A percentile compares a stretch with the other conserved stretches of the same genome.
Evolutionary conservation across 768 basidiomycete species (phyloP).

Genomic region (Termitomyces sp.): DNA sequence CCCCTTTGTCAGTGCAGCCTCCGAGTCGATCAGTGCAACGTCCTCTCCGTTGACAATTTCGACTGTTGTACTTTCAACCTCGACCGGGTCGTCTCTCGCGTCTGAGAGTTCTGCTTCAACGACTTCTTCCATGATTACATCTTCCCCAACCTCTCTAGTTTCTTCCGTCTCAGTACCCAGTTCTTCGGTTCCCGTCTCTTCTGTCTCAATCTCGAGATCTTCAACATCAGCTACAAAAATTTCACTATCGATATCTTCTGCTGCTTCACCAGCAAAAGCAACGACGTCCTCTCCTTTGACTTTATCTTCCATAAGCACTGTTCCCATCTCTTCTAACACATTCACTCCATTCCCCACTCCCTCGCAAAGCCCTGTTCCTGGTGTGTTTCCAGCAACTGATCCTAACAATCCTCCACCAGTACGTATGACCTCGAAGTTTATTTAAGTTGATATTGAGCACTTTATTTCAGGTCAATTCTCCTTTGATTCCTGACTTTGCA

Average conservation of each 20-base stretch:
- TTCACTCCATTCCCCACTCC: conserved; percentile 60
- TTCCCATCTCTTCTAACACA: conserved; percentile 13
- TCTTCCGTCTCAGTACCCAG: neutral
- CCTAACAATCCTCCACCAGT: conserved; percentile 55
- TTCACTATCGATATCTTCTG: neutral
- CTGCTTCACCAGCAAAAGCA: neutral
- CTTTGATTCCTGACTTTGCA: conserved; percentile 38
- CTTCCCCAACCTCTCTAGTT: neutral
- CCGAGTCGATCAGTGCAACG: conserved; percentile 1
- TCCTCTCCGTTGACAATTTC: neutral
- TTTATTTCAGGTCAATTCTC: conserved; percentile 24
- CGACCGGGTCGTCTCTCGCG: neutral
- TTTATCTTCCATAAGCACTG: conserved; percentile 4
- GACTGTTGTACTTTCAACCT: conserved; percentile 3
- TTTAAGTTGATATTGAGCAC: neutral
- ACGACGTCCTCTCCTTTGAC: conserved; percentile 3
- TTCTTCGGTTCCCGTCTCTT: neutral
- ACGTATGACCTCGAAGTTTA: conserved; percentile 10
- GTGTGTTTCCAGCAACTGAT: conserved; percentile 47
- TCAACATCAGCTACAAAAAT: neutral
- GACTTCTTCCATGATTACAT: neutral
- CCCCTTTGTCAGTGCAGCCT: conserved; percentile 7
- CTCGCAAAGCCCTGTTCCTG: conserved; percentile 44
- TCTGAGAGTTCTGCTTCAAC: neutral
- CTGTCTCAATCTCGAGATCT: conserved; percentile 2